Base-by-base conservation (phyloP, 345 rosid genomes). In the Lumnitzera racemosa region DNA sequence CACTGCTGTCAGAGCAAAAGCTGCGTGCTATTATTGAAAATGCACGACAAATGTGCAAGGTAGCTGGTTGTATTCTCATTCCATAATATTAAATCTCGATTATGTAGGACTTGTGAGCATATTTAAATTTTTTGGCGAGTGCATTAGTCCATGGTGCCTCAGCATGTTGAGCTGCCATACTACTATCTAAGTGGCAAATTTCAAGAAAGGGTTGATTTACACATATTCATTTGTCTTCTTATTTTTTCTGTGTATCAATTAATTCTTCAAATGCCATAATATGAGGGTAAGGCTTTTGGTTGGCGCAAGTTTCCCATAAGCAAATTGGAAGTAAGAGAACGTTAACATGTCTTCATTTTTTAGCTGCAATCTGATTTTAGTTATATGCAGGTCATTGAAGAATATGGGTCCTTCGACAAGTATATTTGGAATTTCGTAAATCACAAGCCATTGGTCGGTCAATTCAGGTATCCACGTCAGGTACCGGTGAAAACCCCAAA, bases 351-450 rank as follows among this genome's bases (percentile, higher is more conserved):
- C 43, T 36, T 4, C 3, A 12, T 49, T 31, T 27, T 11, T 5
- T 4, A 23, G 12, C 12, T 9, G 41, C 23, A 29, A 17, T 23
- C 23, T 46, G 24, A 16, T 7, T 61, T 47, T 51, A 8, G 13
- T 56, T 46, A 6, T 53, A 66, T 6, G 13, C 82, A 90, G 97
- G 77, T 87, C 57, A 70, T 67, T 56, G 78, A 70, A 49, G 95
- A 85, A 64, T 87, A 80, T 36, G 91, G 91, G 47, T 87, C 97
- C 24, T 85, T 90, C 64, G 76, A 85, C 77, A 87, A 78, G 68
- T 90, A 87, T 70, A 80, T 90, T 16, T 89, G 96, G 96, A 83
- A 75, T 82, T 90, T 90, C 16, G 80, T 87, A 67, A 87, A 78
- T 78, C 72, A 75, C 52, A 85, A 87, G 64, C 88, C 91, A 24